Evolutionary conservation across 495 filamentous ascomycete genomes (phyloP).

Genomic region (Aspergillus bridgeri): DNA sequence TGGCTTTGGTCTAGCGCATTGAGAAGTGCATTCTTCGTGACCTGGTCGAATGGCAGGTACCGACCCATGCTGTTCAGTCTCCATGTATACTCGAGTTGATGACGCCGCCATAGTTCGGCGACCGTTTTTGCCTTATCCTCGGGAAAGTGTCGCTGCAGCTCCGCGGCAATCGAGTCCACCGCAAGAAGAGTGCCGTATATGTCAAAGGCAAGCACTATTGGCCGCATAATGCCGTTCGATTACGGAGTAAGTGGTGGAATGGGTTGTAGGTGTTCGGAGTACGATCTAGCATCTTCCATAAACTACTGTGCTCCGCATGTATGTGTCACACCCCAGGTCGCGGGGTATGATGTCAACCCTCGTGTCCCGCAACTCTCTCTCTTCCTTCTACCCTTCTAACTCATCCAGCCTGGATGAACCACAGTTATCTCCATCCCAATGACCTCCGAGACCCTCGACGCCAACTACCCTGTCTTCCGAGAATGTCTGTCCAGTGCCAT

Average conservation of each 20-base stretch:
- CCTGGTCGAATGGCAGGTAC: conserved; percentile 61
- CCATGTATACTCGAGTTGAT: conserved; percentile 83
- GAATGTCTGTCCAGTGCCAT: conserved; percentile 61
- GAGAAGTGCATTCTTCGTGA: conserved; percentile 60
- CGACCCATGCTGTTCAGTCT: conserved; percentile 76
- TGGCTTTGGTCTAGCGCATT: conserved; percentile 61
- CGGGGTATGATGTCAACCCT: neutral
- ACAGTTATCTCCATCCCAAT: conserved; percentile 2
- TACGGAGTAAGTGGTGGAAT: too few species aligned
- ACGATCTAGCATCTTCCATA: too few species aligned
- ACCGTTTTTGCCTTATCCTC: conserved; percentile 53
- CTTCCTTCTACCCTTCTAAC: neutral
- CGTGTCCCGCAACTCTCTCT: neutral
- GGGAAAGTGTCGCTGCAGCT: conserved; percentile 48
- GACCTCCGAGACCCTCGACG: conserved; percentile 25
- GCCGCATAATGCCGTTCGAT: too few species aligned
- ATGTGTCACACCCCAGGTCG: neutral
- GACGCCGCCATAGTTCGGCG: conserved; percentile 54
- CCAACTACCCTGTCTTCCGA: conserved; percentile 67
- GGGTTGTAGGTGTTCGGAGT: too few species aligned
- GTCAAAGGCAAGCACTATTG: too few species aligned
- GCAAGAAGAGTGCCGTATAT: conserved; percentile 72
- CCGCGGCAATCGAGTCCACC: conserved; percentile 68
- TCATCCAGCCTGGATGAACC: neutral
- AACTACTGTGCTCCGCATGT: too few species aligned